phyloP scores from a whole-genome alignment of 2,329 filamentous ascomycete species.

The Calcarisporium arbuscula region DNA sequence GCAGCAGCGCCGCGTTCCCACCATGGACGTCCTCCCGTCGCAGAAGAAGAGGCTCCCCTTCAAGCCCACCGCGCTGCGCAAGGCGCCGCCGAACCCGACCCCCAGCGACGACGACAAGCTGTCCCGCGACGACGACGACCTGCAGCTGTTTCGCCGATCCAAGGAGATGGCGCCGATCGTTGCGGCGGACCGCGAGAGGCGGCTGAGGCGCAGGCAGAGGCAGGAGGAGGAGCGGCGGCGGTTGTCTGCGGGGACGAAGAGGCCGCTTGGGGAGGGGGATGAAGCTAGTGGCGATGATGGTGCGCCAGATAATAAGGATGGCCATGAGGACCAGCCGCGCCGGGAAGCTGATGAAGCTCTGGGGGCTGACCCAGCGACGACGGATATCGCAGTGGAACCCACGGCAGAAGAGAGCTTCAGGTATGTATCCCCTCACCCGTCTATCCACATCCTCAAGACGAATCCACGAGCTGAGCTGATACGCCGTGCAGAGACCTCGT shows the following conservation, averaged over 20 bases:
- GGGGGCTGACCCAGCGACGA: constrained; percentile 2
- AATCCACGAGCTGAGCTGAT: constrained; percentile 10
- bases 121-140: constrained; percentile 24
- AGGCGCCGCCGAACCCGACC: constrained; percentile 19
- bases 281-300: constrained; percentile 10
- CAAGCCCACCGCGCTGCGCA: constrained; percentile 40
- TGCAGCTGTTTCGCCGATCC: constrained; percentile 44
- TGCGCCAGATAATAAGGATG: not conserved
- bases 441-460: too few species aligned
- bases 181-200: constrained; percentile 31
- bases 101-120: constrained; percentile 8
- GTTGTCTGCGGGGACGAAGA: constrained; percentile 14
- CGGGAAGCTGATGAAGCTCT: not conserved
- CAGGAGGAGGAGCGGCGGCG: constrained; percentile 12
- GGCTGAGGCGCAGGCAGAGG: constrained; percentile 19
- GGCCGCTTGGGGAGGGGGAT: constrained; percentile 12
- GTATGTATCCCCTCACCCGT: constrained; percentile 11
- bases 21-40: constrained; percentile 27
- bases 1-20: too few species aligned
- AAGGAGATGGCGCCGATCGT: constrained; percentile 42
- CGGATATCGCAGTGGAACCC: constrained; percentile 1
- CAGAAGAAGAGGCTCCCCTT: constrained; percentile 41
- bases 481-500: constrained; percentile 22
- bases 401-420: constrained; percentile 11
- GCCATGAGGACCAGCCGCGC: constrained; percentile 1